Conservation (phyloP, 805 yeast genomes). For the Yamadazyma sp. region DNA sequence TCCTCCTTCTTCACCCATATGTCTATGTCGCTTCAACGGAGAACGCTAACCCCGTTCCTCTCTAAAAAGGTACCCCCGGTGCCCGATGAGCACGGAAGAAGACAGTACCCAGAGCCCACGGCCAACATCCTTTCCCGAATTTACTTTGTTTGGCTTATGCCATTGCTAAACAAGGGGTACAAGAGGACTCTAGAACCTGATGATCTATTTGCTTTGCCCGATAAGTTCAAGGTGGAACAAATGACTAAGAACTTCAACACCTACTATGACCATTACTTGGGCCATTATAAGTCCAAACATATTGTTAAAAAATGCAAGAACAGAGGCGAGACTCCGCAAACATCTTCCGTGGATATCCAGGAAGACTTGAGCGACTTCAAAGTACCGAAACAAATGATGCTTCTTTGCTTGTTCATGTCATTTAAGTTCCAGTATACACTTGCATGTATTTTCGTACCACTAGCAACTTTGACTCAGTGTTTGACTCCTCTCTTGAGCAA, state of each 20-base stretch:
- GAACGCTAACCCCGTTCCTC: constrained; percentile 34
- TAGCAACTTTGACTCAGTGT: constrained; percentile 29
- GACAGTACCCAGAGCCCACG: constrained; percentile 41
- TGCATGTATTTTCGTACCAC: constrained; percentile 28
- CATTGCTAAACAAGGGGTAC: constrained; percentile 65
- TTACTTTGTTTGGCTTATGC: constrained; percentile 69
- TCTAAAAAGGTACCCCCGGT: constrained; percentile 50
- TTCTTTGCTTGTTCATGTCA: constrained; percentile 11
- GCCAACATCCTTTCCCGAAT: constrained; percentile 41
- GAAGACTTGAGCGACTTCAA: constrained; percentile 33
- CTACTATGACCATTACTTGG: constrained; percentile 21
- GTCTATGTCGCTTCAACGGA: constrained; percentile 23
- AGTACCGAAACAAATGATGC: constrained; percentile 22
- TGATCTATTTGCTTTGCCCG: constrained; percentile 50
- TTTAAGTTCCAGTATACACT: constrained; percentile 11
- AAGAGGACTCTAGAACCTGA: constrained; percentile 66
- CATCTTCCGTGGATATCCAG: constrained; percentile 18
- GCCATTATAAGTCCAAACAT: constrained; percentile 23
- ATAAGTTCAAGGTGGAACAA: constrained; percentile 33
- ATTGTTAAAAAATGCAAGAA: constrained; percentile 26
- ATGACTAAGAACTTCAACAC: constrained; percentile 29
- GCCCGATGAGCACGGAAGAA: constrained; percentile 52
- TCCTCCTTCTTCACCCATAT: neutral
- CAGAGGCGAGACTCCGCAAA: constrained; percentile 25
- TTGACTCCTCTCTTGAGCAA: constrained; percentile 37